Percentiles rank a stretch among this genome's conserved stretches.
These are phyloP conservation scores for Fraxinus americana DNA, from an alignment of 257 asterid species.

Conservation along the genomic window DNA sequence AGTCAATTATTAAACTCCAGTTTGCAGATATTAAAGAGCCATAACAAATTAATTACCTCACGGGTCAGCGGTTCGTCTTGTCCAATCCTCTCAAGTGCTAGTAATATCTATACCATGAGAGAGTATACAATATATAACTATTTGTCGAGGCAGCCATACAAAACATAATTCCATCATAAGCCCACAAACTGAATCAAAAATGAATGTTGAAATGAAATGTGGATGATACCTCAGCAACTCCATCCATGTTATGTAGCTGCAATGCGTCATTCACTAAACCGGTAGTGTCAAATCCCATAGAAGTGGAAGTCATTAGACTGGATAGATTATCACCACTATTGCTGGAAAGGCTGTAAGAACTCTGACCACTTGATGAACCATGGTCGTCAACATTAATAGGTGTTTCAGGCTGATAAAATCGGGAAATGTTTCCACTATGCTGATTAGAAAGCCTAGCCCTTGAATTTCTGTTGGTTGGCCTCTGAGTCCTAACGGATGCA, in stretches of 20 bases:
- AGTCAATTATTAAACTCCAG: slow-evolving; percentile 12
- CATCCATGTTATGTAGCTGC: slow-evolving; percentile 55
- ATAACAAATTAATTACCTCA: slow-evolving; percentile 54
- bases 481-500: slow-evolving; percentile 48
- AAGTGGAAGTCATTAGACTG: slow-evolving; percentile 19
- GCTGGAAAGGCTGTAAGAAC: slow-evolving; percentile 48
- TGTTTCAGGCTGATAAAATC: slow-evolving; percentile 28
- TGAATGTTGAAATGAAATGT: background rate
- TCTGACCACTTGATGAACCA: slow-evolving; percentile 42
- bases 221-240: slow-evolving; percentile 63
- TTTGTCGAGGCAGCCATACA: background rate
- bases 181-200: background rate
- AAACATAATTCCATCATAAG: background rate
- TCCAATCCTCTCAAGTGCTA: slow-evolving; percentile 83
- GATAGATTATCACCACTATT: slow-evolving; percentile 37
- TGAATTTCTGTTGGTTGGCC: slow-evolving; percentile 36
- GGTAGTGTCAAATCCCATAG: slow-evolving; percentile 36
- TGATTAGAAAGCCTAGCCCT: slow-evolving; percentile 37
- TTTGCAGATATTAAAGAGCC: background rate
- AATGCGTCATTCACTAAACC: slow-evolving; percentile 41
- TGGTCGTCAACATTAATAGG: slow-evolving; percentile 33
- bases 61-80: slow-evolving; percentile 61
- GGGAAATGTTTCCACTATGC: slow-evolving; percentile 39
- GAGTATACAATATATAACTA: slow-evolving; percentile 11
- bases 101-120: slow-evolving; percentile 50